Base-by-base conservation (phyloP, 2,329 filamentous ascomycete genomes). In the Reticulascus tulasneorum region DNA sequence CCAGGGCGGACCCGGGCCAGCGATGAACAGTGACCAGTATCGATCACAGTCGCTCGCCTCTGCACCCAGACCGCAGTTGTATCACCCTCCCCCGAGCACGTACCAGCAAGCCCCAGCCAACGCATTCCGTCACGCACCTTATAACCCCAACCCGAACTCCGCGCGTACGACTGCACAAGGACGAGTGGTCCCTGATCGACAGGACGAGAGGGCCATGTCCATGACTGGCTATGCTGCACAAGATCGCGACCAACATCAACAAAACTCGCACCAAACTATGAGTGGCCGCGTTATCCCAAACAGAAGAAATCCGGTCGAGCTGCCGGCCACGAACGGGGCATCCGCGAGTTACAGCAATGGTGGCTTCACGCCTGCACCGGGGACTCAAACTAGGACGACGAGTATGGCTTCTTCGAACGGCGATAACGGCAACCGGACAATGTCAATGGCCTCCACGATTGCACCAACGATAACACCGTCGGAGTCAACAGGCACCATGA, bases 121-220 rank as follows among this genome's bases (percentile, higher is more conserved):
- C 55, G 77, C 83, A 27, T 89, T 89, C 54, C 82, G 90, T 36
- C 84, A 90, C 48, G 80, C 84, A 40, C 84, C 81, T 20, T 91
- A 87, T 54, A 78, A 81, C 48, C 67, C 65, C 45, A 70, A 75
- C 37, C 67, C 65, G 45, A 70, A 75, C 37, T 75, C 79, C 49
- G 82, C 88, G 3, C 76, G 84, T 44, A 94, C 88, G 31, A 98
- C 93, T 4, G 87, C 90, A 8, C 90, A 96, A 58, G 93, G 93
- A 21, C 79, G 93, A 42, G 73, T 93, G 23, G 89, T 98, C 8
- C 93, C 93, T 2, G 90, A 96, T 56, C 81, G 91, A 35, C 85
- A 90, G 44, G 87, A 94, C 52, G 91, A 97, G 60, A 79, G 93
- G 39, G 82, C 93, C 45, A 97, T 97, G 93, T 95, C 91, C 29